Evolutionary conservation across 305 asterid species (phyloP), one percentile per base, ranked within the genome.

Genomic region (Fraxinus angustifolia): DNA sequence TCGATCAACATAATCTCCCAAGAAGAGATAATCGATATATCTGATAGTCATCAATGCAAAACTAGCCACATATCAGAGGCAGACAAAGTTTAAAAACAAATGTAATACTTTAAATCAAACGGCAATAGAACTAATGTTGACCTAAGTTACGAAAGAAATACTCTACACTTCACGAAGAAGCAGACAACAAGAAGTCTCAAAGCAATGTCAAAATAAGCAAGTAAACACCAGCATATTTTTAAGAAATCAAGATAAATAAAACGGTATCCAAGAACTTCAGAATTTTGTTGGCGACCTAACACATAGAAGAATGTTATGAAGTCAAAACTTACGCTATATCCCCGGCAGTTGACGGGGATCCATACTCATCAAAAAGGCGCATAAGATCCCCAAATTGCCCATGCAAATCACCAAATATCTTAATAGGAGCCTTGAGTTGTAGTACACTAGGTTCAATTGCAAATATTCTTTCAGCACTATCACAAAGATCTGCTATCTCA

Each of bases 361-460:
- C 99, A 87, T 97, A 97, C 92, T 97, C 99, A 79, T 95, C 99
- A 78, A 97, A 97, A 79, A 97, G 98, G 75, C 99, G 91, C 99
- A 97, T 97, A 56, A 97, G 95, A 89, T 97, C 99, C 76, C 99
- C 99, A 88, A 97, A 97, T 81, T 97, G 99, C 70, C 99, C 99
- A 62, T 97, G 99, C 89, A 97, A 91, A 89, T 97, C 99, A 82
- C 99, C 99, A 84, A 97, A 97, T 83, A 97, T 93, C 89, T 97
- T 97, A 78, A 97, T 92, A 78, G 99, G 99, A 85, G 99, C 99
- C 92, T 85, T 94, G 85, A 97, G 92, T 88, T 94, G 98, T 78
- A 97, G 86, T 75, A 97, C 99, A 85, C 92, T 94, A 77, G 99
- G 99, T 87, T 97, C 99, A 68, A 93, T 88, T 0, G 98, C 84